phyloP scores from a whole-genome alignment of 306 rosid species.

The Vigna mungo region DNA sequence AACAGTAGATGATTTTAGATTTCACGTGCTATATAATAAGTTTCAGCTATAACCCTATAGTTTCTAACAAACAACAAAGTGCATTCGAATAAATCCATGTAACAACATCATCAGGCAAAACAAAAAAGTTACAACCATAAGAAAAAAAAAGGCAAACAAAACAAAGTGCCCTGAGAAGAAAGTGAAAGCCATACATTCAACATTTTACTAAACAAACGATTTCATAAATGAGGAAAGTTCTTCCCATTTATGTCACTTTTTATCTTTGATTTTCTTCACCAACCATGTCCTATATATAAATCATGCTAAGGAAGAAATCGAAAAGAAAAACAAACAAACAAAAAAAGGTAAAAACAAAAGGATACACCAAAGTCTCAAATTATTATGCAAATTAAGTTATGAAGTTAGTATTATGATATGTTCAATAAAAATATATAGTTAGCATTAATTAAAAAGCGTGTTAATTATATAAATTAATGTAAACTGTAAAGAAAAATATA shows the following conservation, averaged over 20 bases:
- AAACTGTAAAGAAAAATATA: background rate
- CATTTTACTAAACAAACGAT: conserved; percentile 12
- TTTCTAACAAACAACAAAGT: background rate
- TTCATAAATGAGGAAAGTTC: conserved; percentile 37
- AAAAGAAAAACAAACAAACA: background rate
- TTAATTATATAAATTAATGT: no score
- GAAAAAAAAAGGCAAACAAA: background rate
- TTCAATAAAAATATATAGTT: no score
- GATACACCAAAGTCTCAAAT: background rate
- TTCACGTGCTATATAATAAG: background rate
- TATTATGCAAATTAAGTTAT: background rate
- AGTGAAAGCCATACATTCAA: background rate
- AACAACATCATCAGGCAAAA: background rate
- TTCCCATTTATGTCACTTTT: conserved; percentile 32
- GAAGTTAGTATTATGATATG: background rate
- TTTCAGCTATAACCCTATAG: background rate
- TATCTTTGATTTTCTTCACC: conserved; percentile 16
- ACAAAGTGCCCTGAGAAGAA: background rate
- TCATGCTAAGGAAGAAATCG: conserved; percentile 18
- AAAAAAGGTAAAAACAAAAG: background rate
- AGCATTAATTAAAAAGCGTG: no score
- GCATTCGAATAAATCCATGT: background rate
- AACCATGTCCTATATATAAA: background rate
- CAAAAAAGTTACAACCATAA: background rate
- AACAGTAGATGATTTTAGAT: background rate